Conservation (phyloP, 176 grass and related monocot genomes). For the Eleusine coracana region DNA sequence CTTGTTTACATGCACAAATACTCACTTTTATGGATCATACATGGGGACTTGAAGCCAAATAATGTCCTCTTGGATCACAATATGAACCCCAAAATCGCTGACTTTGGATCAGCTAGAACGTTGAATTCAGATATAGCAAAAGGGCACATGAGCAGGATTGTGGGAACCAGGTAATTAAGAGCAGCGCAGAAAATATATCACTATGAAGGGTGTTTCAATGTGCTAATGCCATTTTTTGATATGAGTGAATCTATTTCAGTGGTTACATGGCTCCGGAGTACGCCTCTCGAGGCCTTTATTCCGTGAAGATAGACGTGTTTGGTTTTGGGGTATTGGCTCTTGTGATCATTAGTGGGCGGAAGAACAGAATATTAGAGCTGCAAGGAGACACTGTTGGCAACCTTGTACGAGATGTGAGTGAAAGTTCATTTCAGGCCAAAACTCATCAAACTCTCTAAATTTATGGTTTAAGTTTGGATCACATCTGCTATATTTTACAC, state of each 20-base stretch:
- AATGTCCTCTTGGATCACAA: slow-evolving; percentile 36
- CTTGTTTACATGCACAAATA: slow-evolving; percentile 43
- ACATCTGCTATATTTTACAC: not conserved
- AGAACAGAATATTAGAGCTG: slow-evolving; percentile 16
- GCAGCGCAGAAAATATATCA: not conserved
- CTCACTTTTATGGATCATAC: slow-evolving; percentile 35
- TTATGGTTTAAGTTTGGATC: too few relatives aligned
- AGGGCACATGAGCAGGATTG: slow-evolving; percentile 22
- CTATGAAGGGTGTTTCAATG: not conserved
- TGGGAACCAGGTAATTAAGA: slow-evolving; percentile 42
- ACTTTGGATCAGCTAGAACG: slow-evolving; percentile 41
- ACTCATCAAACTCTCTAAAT: too few relatives aligned
- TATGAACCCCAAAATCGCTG: slow-evolving; percentile 39
- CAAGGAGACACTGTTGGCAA: slow-evolving; percentile 27
- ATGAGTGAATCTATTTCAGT: slow-evolving; percentile 1
- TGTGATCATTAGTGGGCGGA: slow-evolving; percentile 34
- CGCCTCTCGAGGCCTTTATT: slow-evolving; percentile 40
- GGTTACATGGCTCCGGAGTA: slow-evolving; percentile 48
- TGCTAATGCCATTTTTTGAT: not conserved
- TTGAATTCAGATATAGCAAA: slow-evolving; percentile 36
- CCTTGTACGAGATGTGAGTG: slow-evolving; percentile 41
- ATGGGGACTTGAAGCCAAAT: slow-evolving; percentile 41
- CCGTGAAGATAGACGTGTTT: slow-evolving; percentile 49
- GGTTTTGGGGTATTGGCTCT: slow-evolving; percentile 46
- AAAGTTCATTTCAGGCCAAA: not conserved